These are phyloP conservation scores for Mantamonas sphyraenae DNA, from an alignment of 78 protist genomes.

Conservation along the genomic window DNA sequence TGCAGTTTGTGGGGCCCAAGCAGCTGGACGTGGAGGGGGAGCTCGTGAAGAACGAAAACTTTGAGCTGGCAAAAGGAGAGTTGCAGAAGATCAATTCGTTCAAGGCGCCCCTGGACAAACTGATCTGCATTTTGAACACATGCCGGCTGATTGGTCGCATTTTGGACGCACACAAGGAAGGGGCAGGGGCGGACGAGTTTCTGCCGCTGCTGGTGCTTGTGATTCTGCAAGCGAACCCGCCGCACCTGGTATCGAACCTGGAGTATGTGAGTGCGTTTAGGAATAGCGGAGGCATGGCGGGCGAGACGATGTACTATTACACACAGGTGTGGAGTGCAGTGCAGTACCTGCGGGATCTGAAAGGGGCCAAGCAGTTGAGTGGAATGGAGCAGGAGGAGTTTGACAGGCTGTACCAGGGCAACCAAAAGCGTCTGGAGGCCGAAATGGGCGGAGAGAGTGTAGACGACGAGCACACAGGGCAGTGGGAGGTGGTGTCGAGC, in stretches of 20 bases:
- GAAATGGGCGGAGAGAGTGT: too few relatives aligned
- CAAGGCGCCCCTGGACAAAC: constrained; percentile 70
- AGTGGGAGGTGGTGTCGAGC: too few relatives aligned
- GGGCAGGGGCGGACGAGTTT: constrained; percentile 73
- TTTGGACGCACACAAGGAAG: not conserved
- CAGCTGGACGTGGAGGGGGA: constrained; percentile 20
- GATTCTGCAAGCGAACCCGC: constrained; percentile 59
- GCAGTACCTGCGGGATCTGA: too few relatives aligned
- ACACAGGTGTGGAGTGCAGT: too few relatives aligned
- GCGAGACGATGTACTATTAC: too few relatives aligned
- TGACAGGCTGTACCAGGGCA: too few relatives aligned
- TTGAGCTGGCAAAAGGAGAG: constrained; percentile 1
- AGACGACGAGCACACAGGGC: too few relatives aligned
- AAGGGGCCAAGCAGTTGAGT: too few relatives aligned
- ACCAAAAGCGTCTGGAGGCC: too few relatives aligned
- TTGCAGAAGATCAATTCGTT: constrained; percentile 5
- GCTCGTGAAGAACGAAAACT: not conserved
- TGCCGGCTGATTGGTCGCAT: constrained; percentile 43
- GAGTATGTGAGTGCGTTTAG: too few relatives aligned
- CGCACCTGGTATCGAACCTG: constrained; percentile 44
- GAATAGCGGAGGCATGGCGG: too few relatives aligned
- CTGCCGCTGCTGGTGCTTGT: constrained; percentile 65
- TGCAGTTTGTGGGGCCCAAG: not conserved
- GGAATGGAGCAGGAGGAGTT: too few relatives aligned
- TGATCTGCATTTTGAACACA: constrained; percentile 66